phyloP scores from a whole-genome alignment of 2,329 filamentous ascomycete species.

The Claviceps humidiphila region DNA sequence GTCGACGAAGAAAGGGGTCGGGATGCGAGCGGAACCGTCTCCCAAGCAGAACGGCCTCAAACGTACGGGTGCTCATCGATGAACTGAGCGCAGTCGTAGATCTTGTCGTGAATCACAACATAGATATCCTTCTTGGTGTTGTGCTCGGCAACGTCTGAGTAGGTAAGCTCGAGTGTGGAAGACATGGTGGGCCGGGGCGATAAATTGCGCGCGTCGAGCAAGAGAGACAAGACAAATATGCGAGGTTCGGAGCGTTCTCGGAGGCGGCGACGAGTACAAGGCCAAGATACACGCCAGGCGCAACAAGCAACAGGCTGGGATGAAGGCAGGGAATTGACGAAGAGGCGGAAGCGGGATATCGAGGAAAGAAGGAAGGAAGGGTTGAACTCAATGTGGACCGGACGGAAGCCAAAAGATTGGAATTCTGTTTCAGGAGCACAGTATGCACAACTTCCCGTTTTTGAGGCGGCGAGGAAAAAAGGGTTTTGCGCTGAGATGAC shows the following conservation, averaged over 20 bases:
- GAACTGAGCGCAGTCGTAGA: conserved; percentile 83
- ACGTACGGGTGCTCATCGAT: conserved; percentile 88
- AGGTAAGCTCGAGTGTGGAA: conserved; percentile 45
- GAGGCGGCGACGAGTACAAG: neutral
- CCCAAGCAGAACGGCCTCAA: conserved; percentile 11
- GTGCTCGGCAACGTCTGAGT: conserved; percentile 71
- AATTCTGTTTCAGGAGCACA: too few species aligned
- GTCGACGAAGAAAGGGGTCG: neutral
- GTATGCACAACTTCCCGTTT: neutral
- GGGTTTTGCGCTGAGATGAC: neutral
- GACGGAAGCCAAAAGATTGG: neutral
- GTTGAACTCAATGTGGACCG: neutral
- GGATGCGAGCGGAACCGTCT: neutral
- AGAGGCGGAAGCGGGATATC: neutral
- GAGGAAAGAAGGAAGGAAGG: neutral
- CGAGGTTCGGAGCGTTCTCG: too few species aligned
- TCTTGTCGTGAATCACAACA: conserved; percentile 88
- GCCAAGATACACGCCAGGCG: neutral
- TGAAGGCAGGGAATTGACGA: neutral
- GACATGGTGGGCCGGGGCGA: conserved; percentile 14
- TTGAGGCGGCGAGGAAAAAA: neutral
- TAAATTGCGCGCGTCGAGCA: neutral
- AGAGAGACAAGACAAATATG: neutral
- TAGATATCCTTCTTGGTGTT: conserved; percentile 89
- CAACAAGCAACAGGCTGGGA: neutral